These are phyloP conservation scores for Colletotrichum liriopes DNA, from an alignment of 2,329 filamentous ascomycete species.

Conservation along the genomic window DNA sequence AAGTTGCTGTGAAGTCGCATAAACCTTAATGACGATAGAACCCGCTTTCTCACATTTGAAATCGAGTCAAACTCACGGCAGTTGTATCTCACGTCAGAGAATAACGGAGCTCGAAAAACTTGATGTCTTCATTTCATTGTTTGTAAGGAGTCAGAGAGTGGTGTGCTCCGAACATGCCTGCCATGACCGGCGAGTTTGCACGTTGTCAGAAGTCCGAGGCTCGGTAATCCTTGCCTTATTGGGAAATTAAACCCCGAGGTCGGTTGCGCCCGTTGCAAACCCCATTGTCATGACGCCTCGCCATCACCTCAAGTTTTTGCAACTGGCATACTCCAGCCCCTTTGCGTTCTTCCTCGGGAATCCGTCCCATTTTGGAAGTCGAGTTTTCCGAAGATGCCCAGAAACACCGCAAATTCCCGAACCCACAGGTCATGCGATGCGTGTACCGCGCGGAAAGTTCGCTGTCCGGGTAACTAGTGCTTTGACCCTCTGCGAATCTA, in stretches of 20 bases:
- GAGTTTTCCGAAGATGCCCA: conserved; percentile 17
- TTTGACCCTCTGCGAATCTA: background rate
- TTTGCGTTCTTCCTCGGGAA: conserved; percentile 4
- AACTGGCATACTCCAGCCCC: background rate
- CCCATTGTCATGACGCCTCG: conserved; percentile 17
- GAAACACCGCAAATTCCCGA: conserved; percentile 7
- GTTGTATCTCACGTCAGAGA: too few species aligned
- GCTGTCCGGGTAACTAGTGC: conserved; percentile 52
- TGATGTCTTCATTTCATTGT: too few species aligned
- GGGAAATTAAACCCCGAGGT: conserved; percentile 23
- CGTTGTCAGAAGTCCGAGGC: background rate
- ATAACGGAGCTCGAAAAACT: too few species aligned
- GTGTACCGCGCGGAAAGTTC: conserved; percentile 58
- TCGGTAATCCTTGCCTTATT: conserved; percentile 23
- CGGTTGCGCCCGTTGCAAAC: background rate
- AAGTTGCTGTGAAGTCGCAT: too few species aligned
- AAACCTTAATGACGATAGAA: background rate
- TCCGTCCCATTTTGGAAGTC: background rate
- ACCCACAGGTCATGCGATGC: conserved; percentile 54
- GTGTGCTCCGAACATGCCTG: too few species aligned
- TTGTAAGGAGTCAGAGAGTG: too few species aligned
- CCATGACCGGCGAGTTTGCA: background rate
- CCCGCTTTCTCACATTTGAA: too few species aligned
- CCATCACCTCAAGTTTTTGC: conserved; percentile 6
- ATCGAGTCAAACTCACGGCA: too few species aligned